Percentiles rank a stretch among this genome's conserved stretches.
Evolutionary conservation across 345 rosid genomes (phyloP).

Genomic region (Camelina neglecta): DNA sequence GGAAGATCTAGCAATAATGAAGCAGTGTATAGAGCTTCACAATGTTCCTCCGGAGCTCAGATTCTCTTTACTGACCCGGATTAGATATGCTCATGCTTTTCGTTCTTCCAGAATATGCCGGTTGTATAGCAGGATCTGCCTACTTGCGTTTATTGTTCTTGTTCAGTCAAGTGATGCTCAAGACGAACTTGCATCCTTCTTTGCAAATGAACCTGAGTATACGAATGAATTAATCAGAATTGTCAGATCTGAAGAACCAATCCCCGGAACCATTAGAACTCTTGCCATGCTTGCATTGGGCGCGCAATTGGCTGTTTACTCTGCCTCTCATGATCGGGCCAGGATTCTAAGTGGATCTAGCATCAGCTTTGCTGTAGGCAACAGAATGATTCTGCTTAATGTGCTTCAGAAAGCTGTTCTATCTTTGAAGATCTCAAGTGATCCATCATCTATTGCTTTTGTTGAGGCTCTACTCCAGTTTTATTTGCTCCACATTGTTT

Average conservation of each 20-base stretch:
- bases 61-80: constrained; percentile 84
- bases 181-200: constrained; percentile 86
- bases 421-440: constrained; percentile 76
- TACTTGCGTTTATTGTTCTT: constrained; percentile 92
- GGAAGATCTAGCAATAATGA: constrained; percentile 81
- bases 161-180: constrained; percentile 95
- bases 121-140: constrained; percentile 89
- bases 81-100: constrained; percentile 92
- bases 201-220: constrained; percentile 95
- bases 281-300: constrained; percentile 96
- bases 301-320: constrained; percentile 93
- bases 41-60: constrained; percentile 78
- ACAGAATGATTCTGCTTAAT: constrained; percentile 87
- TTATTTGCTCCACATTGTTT: constrained; percentile 92
- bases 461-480: constrained; percentile 95
- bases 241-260: constrained; percentile 82
- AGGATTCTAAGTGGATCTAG: constrained; percentile 91
- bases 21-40: constrained; percentile 76
- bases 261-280: constrained; percentile 85
- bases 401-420: constrained; percentile 95
- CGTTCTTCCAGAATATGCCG: constrained; percentile 85
- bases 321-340: constrained; percentile 94
- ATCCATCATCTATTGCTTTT: constrained; percentile 87
- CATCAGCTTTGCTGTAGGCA: constrained; percentile 88
- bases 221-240: constrained; percentile 93